Evolutionary conservation across 164 flowering plant genomes (phyloP).

Genomic region (Piper betle): DNA sequence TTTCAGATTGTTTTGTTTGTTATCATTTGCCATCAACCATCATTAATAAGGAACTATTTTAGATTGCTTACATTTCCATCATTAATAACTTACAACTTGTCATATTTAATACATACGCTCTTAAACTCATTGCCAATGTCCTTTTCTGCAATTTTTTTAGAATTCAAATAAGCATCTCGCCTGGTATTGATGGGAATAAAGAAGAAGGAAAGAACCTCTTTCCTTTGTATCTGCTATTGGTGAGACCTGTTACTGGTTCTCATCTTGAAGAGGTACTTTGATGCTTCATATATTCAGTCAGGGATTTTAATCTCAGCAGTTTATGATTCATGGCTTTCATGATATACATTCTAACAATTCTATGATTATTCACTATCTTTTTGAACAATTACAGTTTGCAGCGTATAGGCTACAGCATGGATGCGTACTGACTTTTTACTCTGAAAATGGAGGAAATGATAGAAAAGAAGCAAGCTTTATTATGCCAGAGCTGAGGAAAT

Average conservation of each 20-base stretch:
- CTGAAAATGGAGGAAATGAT: conserved; percentile 28
- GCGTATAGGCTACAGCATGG: conserved; percentile 33
- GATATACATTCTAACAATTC: neutral
- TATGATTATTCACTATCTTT: neutral
- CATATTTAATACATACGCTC: neutral
- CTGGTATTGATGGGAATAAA: conserved; percentile 32
- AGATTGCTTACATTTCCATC: too few relatives aligned
- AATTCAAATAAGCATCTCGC: conserved; percentile 52
- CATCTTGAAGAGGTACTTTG: conserved; percentile 40
- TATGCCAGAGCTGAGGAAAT: conserved; percentile 60
- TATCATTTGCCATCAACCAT: too few relatives aligned
- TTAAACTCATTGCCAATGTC: too few relatives aligned
- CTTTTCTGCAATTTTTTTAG: conserved; percentile 14
- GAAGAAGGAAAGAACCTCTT: conserved; percentile 29
- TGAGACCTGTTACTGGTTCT: conserved; percentile 36
- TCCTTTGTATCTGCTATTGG: conserved; percentile 58
- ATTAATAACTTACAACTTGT: too few relatives aligned
- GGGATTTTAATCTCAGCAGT: neutral
- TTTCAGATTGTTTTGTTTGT: too few relatives aligned
- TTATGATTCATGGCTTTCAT: neutral
- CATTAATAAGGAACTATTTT: too few relatives aligned
- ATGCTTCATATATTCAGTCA: too few relatives aligned
- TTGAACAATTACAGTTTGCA: conserved; percentile 27
- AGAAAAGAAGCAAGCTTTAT: conserved; percentile 41
- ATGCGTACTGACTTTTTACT: conserved; percentile 26